These are phyloP conservation scores for Bolboschoenoplectus hybrid DNA, from an alignment of 202 grass and related monocot genomes.

Conservation along the genomic window DNA sequence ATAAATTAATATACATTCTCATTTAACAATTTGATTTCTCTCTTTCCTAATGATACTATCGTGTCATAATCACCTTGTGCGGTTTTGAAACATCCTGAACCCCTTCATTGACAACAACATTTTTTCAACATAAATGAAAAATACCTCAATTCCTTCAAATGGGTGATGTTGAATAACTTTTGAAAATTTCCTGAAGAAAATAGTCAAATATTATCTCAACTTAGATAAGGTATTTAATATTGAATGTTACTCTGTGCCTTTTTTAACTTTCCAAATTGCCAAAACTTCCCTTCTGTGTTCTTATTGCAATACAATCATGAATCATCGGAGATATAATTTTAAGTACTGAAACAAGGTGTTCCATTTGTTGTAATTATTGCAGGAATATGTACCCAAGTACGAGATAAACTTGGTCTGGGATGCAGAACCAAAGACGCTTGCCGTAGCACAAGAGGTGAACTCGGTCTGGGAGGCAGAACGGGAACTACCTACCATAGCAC, in stretches of 20 bases:
- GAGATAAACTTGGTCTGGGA: slow-evolving; percentile 83
- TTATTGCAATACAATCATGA: background rate
- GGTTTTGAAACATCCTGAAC: background rate
- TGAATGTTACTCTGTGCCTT: background rate
- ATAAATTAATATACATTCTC: background rate
- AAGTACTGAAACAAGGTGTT: background rate
- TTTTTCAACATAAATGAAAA: background rate
- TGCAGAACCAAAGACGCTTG: slow-evolving; percentile 41
- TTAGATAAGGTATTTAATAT: background rate
- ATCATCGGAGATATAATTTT: background rate
- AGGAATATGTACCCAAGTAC: slow-evolving; percentile 77
- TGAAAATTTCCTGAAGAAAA: background rate
- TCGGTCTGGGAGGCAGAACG: slow-evolving; percentile 31
- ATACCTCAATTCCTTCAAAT: background rate
- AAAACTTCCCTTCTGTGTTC: background rate
- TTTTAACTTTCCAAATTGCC: background rate
- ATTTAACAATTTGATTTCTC: background rate
- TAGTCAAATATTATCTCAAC: background rate
- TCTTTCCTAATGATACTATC: background rate
- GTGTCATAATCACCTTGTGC: background rate
- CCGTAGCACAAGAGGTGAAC: background rate
- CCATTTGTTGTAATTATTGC: slow-evolving; percentile 20
- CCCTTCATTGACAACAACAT: background rate
- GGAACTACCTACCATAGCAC: slow-evolving; percentile 40
- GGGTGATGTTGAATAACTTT: background rate